Base-by-base conservation (phyloP, 306 rosid species). In the Fagus sylvatica region DNA sequence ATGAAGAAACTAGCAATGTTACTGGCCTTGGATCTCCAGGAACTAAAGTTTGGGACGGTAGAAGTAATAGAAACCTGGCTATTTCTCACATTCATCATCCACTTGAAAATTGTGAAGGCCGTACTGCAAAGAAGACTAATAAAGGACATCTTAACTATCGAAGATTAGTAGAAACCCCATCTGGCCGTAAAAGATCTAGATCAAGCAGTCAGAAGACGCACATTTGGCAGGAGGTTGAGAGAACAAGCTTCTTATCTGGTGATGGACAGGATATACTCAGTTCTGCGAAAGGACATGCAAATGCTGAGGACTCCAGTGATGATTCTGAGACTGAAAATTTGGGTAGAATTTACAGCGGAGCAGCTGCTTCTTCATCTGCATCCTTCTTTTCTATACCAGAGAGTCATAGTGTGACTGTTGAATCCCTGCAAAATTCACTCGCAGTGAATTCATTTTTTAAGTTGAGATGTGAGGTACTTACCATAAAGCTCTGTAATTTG, bases 11-110 rank as follows among this genome's bases (percentile, higher is more conserved):
- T 60, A 77, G 74, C 74, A 70, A 73, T 59, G 87, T 89, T 61
- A 96, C 97, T 61, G 99, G 99, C 79, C 98, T 96, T 76, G 93
- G 83, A 86, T 86, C 98, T 80, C 99, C 98, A 74, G 98, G 71
- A 87, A 96, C 97, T 82, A 96, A 81, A 90, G 99, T 96, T 75
- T 96, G 99, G 99, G 92, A 91, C 78, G 90, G 98, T 74, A 93
- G 71, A 88, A 96, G 88, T 80, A 95, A 87, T 30, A 87, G 99
- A 91, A 90, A 87, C 49, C 85, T 61, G 41, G 77, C 89, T 53
- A 81, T 87, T 83, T 81, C 98, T 75, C 88, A 83, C 76, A 90
- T 96, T 82, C 99, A 91, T 87, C 99, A 96, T 82, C 99, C 99
- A 56, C 99, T 96, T 81, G 99, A 96, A 83, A 90, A 80, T 86